Conservation (phyloP, 169 alveolate genomes). For the Eimeria falciformis region DNA sequence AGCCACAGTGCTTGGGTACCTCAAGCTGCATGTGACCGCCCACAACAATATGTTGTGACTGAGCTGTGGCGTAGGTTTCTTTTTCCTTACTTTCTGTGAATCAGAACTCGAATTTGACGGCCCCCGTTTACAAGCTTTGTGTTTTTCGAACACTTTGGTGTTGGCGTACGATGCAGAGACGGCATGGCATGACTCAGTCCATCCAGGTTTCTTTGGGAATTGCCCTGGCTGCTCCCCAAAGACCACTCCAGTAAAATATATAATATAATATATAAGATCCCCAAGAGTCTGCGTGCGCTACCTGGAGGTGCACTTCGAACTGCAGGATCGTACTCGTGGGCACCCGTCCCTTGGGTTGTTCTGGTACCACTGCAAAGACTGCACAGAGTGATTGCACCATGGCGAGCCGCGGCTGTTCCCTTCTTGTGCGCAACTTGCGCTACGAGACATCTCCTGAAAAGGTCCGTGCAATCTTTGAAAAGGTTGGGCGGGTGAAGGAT, state of each 20-base stretch:
- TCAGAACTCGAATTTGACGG: not conserved
- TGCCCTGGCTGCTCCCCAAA: constrained; percentile 1
- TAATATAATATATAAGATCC: not conserved
- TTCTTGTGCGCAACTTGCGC: constrained; percentile 87
- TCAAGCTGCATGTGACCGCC: constrained; percentile 42
- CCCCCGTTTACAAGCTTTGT: not conserved
- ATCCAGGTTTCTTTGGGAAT: not conserved
- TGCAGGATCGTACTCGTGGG: not conserved
- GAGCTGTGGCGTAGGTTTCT: not conserved
- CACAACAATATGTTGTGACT: not conserved
- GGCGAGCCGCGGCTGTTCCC: constrained; percentile 83
- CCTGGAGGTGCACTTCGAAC: not conserved
- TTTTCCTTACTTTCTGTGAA: not conserved
- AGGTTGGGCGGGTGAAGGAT: constrained; percentile 90
- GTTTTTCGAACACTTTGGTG: not conserved
- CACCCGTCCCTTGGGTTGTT: too few relatives aligned
- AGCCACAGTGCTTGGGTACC: constrained; percentile 22
- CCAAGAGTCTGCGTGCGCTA: not conserved
- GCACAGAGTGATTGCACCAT: constrained; percentile 21
- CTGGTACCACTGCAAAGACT: too few relatives aligned
- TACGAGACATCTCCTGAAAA: constrained; percentile 87
- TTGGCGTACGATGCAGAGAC: constrained; percentile 32
- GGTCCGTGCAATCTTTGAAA: constrained; percentile 88
- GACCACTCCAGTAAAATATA: not conserved
- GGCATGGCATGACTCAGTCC: not conserved